These are phyloP conservation scores for Canavalia ensiformis DNA, from an alignment of 306 rosid species.

Conservation along the genomic window DNA sequence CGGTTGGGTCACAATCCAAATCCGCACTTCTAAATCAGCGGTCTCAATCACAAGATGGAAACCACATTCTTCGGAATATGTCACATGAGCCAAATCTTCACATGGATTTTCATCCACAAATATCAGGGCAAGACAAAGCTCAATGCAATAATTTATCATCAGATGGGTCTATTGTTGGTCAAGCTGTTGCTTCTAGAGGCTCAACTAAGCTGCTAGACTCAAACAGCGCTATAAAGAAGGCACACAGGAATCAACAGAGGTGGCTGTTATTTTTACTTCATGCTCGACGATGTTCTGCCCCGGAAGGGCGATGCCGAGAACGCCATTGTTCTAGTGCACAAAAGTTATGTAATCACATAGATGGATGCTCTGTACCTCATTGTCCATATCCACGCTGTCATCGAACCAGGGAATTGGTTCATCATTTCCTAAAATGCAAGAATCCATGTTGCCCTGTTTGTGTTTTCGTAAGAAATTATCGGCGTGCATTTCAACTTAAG, in stretches of 20 bases:
- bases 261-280: conserved; percentile 95
- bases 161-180: conserved; percentile 75
- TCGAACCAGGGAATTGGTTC: conserved; percentile 73
- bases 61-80: conserved; percentile 42
- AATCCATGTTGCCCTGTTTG: conserved; percentile 87
- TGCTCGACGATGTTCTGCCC: conserved; percentile 81
- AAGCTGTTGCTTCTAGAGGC: conserved; percentile 61
- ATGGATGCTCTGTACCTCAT: conserved; percentile 54
- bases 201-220: conserved; percentile 58
- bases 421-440: conserved; percentile 73
- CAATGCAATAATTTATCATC: conserved; percentile 84
- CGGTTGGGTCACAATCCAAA: conserved; percentile 76
- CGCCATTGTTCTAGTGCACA: conserved; percentile 68
- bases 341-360: conserved; percentile 79
- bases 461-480: conserved; percentile 67
- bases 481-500: conserved; percentile 56
- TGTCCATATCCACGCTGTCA: conserved; percentile 77
- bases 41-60: conserved; percentile 55
- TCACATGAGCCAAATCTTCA: conserved; percentile 56
- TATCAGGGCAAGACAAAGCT: conserved; percentile 76
- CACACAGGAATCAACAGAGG: conserved; percentile 76
- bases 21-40: conserved; percentile 52
- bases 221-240: conserved; percentile 41
- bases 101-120: conserved; percentile 55
- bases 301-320: conserved; percentile 86